Conservation (phyloP, 73 alveolate genomes). For the Loxodes magnus region DNA sequence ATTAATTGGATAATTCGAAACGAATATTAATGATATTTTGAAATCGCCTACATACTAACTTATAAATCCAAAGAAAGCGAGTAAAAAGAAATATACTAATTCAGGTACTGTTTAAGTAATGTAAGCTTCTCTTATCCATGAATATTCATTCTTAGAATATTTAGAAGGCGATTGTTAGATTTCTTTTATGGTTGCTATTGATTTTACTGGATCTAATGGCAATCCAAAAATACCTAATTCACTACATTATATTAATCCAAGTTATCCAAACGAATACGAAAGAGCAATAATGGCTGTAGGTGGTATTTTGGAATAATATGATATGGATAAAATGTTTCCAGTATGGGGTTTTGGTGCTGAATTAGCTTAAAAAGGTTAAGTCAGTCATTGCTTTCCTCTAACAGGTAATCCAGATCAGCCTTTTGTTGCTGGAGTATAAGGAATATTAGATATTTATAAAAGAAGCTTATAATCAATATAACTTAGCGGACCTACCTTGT, state of each 20-base stretch:
- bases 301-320: slow-evolving; percentile 57
- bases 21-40: background rate
- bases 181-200: slow-evolving; percentile 52
- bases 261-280: slow-evolving; percentile 47
- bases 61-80: background rate
- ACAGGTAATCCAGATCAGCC: slow-evolving; percentile 67
- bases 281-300: slow-evolving; percentile 52
- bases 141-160: slow-evolving; percentile 48
- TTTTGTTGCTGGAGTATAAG: slow-evolving; percentile 49
- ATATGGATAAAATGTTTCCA: slow-evolving; percentile 50
- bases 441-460: slow-evolving; percentile 52
- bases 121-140: background rate
- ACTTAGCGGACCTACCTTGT: slow-evolving; percentile 78
- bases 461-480: slow-evolving; percentile 22
- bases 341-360: slow-evolving; percentile 50
- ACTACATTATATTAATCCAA: slow-evolving; percentile 28
- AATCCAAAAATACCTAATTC: slow-evolving; percentile 28
- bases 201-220: slow-evolving; percentile 73
- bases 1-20: background rate
- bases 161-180: slow-evolving; percentile 55
- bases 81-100: slow-evolving; percentile 1
- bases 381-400: slow-evolving; percentile 75
- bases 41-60: background rate
- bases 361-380: slow-evolving; percentile 5
- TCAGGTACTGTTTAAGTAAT: background rate